phyloP scores from a whole-genome alignment of 805 yeast genomes.

The Pichia cabralensis region DNA sequence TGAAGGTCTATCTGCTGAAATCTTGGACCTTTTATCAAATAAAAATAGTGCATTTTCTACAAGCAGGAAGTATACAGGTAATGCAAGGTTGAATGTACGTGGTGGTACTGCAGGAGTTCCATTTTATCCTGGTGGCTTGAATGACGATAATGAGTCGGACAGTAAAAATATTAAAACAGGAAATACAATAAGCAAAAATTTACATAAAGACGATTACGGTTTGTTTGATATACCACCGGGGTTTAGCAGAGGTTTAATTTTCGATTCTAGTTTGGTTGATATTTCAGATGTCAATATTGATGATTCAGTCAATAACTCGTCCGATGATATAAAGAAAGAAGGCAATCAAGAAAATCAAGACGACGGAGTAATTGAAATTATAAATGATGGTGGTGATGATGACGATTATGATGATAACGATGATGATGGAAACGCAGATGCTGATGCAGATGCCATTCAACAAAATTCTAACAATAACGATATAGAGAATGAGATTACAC shows the following conservation, averaged over 20 bases:
- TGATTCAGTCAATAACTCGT: no score
- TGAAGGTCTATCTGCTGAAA: constrained; percentile 44
- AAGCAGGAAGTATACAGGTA: constrained; percentile 55
- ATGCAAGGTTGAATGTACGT: constrained; percentile 43
- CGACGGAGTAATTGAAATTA: no score
- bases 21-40: constrained; percentile 22
- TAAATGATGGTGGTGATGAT: constrained; percentile 2
- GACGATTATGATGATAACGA: neutral
- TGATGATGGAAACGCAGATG: constrained; percentile 6
- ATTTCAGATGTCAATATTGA: no score
- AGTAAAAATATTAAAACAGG: constrained; percentile 23
- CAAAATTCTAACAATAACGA: constrained; percentile 34
- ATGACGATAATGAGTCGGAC: constrained; percentile 11
- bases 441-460: constrained; percentile 10
- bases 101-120: constrained; percentile 77
- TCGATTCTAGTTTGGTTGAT: no score
- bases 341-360: no score
- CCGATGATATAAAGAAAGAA: no score
- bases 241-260: constrained; percentile 62
- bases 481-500: constrained; percentile 17
- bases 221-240: constrained; percentile 81
- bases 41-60: constrained; percentile 61
- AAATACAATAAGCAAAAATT: constrained; percentile 21
- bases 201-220: constrained; percentile 67
- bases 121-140: constrained; percentile 84